These are phyloP conservation scores for Monosporascus ibericus DNA, from an alignment of 2,329 filamentous ascomycete species.

Conservation along the genomic window DNA sequence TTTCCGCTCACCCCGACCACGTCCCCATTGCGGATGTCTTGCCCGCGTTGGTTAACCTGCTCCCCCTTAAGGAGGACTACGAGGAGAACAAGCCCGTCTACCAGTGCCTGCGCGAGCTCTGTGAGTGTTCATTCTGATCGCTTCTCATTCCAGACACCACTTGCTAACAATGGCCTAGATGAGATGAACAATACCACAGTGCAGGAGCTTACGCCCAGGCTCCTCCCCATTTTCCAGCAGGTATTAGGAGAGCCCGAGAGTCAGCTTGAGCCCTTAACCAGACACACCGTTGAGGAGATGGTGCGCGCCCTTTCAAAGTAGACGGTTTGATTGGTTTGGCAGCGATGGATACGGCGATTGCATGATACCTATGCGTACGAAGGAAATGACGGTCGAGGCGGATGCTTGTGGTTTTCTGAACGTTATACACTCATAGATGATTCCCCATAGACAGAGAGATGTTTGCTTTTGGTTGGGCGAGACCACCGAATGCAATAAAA, in stretches of 20 bases:
- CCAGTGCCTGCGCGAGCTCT: conserved; percentile 82
- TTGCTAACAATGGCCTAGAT: conserved; percentile 38
- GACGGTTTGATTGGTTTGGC: neutral
- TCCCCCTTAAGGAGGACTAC: conserved; percentile 88
- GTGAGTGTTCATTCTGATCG: conserved; percentile 40
- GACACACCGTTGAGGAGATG: conserved; percentile 58
- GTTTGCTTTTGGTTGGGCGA: neutral
- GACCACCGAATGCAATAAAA: neutral
- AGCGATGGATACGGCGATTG: neutral
- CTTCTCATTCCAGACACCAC: neutral
- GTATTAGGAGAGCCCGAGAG: conserved; percentile 67
- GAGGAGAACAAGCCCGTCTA: conserved; percentile 96
- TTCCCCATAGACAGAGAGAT: neutral
- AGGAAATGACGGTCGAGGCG: neutral
- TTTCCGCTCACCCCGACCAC: conserved; percentile 77
- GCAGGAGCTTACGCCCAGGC: conserved; percentile 60
- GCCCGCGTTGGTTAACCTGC: conserved; percentile 68
- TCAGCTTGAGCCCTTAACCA: conserved; percentile 68
- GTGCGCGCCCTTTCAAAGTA: conserved; percentile 33
- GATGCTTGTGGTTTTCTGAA: neutral
- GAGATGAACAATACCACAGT: conserved; percentile 63
- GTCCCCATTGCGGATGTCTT: conserved; percentile 78
- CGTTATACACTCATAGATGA: neutral
- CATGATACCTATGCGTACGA: neutral
- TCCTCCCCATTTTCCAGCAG: conserved; percentile 66